phyloP scores from a whole-genome alignment of 2,329 filamentous ascomycete genomes.

The Ploettnerulaceae sp. region DNA sequence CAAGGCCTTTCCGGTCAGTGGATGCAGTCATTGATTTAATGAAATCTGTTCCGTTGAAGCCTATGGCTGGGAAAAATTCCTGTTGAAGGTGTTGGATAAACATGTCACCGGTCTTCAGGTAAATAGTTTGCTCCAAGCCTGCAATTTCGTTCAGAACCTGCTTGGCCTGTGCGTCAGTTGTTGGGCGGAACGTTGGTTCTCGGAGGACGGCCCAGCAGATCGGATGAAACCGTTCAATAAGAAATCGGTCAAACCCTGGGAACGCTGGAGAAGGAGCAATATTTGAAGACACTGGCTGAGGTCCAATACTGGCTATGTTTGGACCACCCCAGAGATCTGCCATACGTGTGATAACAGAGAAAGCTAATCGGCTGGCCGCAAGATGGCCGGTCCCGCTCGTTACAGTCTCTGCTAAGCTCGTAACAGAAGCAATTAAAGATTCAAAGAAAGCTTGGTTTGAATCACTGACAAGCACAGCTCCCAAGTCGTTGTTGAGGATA shows the following conservation, averaged over 20 bases:
- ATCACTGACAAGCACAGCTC: conserved; percentile 81
- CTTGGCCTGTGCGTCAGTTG: conserved; percentile 77
- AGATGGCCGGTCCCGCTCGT: conserved; percentile 54
- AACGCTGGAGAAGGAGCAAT: conserved; percentile 54
- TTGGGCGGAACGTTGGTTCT: conserved; percentile 72
- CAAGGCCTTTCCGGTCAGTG: conserved; percentile 56
- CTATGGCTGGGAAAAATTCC: conserved; percentile 59
- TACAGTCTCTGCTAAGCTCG: conserved; percentile 75
- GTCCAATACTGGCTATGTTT: conserved; percentile 57
- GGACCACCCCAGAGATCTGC: conserved; percentile 86
- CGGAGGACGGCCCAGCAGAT: conserved; percentile 85
- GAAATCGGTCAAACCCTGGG: conserved; percentile 87
- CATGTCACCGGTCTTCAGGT: conserved; percentile 78
- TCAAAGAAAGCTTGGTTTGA: conserved; percentile 90
- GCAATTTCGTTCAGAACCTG: conserved; percentile 87
- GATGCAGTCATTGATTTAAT: conserved; percentile 54
- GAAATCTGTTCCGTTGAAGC: conserved; percentile 57
- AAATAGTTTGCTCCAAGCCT: conserved; percentile 80
- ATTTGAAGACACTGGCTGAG: conserved; percentile 46
- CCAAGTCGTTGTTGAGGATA: conserved; percentile 86
- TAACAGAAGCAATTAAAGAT: conserved; percentile 77
- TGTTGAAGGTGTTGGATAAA: conserved; percentile 68
- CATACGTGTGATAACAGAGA: conserved; percentile 79
- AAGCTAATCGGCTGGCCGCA: conserved; percentile 63
- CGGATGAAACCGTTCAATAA: conserved; percentile 82